Evolutionary conservation across 495 filamentous ascomycete genomes (phyloP), one percentile per base, ranked within the genome.

Genomic region (Hyaloscypha variabilis): DNA sequence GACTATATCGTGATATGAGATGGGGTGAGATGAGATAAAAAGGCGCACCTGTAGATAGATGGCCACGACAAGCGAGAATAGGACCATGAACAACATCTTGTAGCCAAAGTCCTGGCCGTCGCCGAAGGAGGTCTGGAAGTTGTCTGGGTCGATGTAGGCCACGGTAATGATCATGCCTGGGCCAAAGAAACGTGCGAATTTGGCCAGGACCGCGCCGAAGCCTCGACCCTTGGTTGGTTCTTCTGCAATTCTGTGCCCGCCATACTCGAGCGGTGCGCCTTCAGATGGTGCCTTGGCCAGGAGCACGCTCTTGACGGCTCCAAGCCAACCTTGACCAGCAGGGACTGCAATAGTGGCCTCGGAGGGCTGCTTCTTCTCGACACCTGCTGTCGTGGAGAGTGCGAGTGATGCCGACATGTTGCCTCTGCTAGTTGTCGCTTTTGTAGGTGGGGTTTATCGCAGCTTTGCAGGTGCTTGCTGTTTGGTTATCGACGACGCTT

Each of bases 101-200:
- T 86, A 90, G 60, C 79, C 79, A 62, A 82, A 89, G n/a, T 81
- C 72, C 46, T 86, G 84, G 56, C 88, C 88, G 42, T 87, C 91
- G 24, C 88, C 82, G 53, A 93, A 87, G 75, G 92, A 91, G 34
- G 91, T 93, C 6, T 90, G 84, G 75, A 93, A 94, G 75, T 95
- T 95, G 55, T 90, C 90, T 19, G 90, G 90, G 66, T 93, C 90
- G 67, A 93, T 90, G 77, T 88, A 85, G 8, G 64, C 57, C 13
- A 71, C 67, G 55, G 54, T 42, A 58, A 64, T 31, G 25, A 67
- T n/a, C 5, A 30, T 23, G 8, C 67, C 66, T 14, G 66, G 66
- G n/a, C 66, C 60, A n/a, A 53, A 49, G 36, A 68, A 70, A 21
- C 61, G 58, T 42, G 21, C 39, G 57, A 62, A 67, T 55, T 66